A percentile compares a stretch with the other conserved stretches of the same genome.
Evolutionary conservation across 441 rosid species (phyloP).

Genomic region (Kokia cookei): DNA sequence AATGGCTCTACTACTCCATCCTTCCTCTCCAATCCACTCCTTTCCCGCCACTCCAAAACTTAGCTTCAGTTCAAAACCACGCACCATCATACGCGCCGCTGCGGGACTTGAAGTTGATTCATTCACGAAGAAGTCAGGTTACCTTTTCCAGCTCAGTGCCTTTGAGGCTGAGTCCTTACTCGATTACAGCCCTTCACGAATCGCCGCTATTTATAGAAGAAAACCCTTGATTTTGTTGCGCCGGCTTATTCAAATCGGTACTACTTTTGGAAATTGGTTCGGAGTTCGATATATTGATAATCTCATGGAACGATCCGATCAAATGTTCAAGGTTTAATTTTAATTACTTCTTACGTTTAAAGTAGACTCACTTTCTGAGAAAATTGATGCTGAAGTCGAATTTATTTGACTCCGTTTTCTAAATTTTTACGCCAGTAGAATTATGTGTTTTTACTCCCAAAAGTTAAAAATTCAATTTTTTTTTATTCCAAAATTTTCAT

Average conservation of each 20-base stretch:
- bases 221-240: conserved; percentile 68
- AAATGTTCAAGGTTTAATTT: conserved; percentile 60
- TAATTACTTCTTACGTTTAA: background rate
- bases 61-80: conserved; percentile 1
- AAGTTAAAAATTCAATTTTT: background rate
- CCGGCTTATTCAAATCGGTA: conserved; percentile 60
- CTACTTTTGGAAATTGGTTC: conserved; percentile 75
- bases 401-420: background rate
- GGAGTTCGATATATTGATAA: conserved; percentile 58
- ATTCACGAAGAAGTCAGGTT: conserved; percentile 82
- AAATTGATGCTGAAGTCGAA: background rate
- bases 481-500: background rate
- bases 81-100: conserved; percentile 16
- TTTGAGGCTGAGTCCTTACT: conserved; percentile 55
- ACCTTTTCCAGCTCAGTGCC: conserved; percentile 56
- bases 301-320: conserved; percentile 54
- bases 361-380: background rate
- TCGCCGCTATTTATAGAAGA: conserved; percentile 45
- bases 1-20: conserved; percentile 19
- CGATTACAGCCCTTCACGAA: conserved; percentile 44
- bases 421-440: background rate
- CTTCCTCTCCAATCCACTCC: conserved; percentile 22
- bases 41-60: conserved; percentile 33
- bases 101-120: conserved; percentile 46
- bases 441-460: background rate